Evolutionary conservation across 257 asterid species (phyloP).

Genomic region (Thymus mandschuricus): DNA sequence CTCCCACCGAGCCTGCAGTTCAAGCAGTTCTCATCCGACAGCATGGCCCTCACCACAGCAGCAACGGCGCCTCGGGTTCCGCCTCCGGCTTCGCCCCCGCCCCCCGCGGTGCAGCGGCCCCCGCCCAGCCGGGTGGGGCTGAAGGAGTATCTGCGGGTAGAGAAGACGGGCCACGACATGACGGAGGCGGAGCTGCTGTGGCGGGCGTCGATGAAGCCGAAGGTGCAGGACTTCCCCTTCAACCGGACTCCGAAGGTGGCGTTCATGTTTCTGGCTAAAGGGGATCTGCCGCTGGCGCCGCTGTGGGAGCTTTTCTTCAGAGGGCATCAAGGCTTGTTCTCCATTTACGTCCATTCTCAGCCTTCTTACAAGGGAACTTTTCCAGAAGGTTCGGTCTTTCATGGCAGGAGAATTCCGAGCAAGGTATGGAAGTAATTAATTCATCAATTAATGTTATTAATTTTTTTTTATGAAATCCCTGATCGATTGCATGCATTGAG

Average conservation of each 20-base stretch:
- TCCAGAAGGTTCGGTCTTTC: slow-evolving; percentile 55
- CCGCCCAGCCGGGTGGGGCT: slow-evolving; percentile 27
- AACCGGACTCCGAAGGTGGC: slow-evolving; percentile 62
- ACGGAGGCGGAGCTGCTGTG: slow-evolving; percentile 65
- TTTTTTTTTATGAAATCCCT: too few relatives aligned
- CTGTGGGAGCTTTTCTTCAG: slow-evolving; percentile 75
- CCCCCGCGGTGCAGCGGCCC: background rate
- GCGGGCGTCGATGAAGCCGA: slow-evolving; percentile 80
- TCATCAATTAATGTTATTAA: too few relatives aligned
- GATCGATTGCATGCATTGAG: background rate
- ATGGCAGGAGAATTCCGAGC: slow-evolving; percentile 70
- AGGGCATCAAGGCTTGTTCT: slow-evolving; percentile 55
- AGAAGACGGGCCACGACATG: slow-evolving; percentile 57
- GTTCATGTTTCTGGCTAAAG: slow-evolving; percentile 71
- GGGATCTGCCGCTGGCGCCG: slow-evolving; percentile 67
- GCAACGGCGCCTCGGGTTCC: background rate
- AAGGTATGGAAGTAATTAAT: slow-evolving; percentile 43
- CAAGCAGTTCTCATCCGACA: slow-evolving; percentile 28
- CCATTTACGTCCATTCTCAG: slow-evolving; percentile 72
- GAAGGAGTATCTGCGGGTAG: slow-evolving; percentile 40
- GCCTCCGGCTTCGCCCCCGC: background rate
- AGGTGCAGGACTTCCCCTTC: slow-evolving; percentile 40
- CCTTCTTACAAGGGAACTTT: slow-evolving; percentile 46
- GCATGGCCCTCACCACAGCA: background rate
- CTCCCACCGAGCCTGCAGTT: slow-evolving; percentile 20